A percentile compares a stretch with the other conserved stretches of the same genome.
phyloP scores from a whole-genome alignment of 768 basidiomycete species.

The Tubosaeta brunneosetosa region DNA sequence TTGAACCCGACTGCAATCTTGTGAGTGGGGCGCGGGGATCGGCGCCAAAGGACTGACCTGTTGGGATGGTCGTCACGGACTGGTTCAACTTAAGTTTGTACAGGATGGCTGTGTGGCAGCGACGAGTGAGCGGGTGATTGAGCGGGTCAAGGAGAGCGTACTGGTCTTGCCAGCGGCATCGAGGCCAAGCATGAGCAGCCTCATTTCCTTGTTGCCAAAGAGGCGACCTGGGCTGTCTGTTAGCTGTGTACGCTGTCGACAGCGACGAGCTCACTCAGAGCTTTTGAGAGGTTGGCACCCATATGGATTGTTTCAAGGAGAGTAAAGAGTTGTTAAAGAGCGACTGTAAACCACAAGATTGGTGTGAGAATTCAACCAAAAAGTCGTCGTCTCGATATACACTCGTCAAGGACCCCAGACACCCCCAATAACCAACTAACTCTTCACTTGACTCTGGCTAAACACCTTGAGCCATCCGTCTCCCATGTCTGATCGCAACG shows the following conservation, averaged over 20 bases:
- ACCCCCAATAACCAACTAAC: slow-evolving; percentile 16
- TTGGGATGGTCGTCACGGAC: slow-evolving; percentile 97
- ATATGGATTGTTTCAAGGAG: slow-evolving; percentile 35
- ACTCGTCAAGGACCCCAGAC: slow-evolving; percentile 25
- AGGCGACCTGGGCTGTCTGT: slow-evolving; percentile 59
- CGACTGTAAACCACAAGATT: slow-evolving; percentile 38
- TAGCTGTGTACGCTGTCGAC: neutral
- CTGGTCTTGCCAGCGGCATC: slow-evolving; percentile 99
- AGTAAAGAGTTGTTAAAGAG: slow-evolving; percentile 49
- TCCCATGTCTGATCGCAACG: slow-evolving; percentile 81
- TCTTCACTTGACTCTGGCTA: slow-evolving; percentile 50
- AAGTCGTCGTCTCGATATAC: slow-evolving; percentile 8
- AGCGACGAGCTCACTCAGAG: slow-evolving; percentile 43
- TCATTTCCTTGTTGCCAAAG: slow-evolving; percentile 99
- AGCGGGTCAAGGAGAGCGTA: slow-evolving; percentile 38
- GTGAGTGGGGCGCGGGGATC: neutral
- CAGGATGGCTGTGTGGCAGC: slow-evolving; percentile 70
- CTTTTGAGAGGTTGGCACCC: slow-evolving; percentile 87
- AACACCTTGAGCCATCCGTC: slow-evolving; percentile 87
- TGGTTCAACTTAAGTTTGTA: slow-evolving; percentile 99
- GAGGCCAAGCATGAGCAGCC: slow-evolving; percentile 92
- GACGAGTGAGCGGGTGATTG: neutral
- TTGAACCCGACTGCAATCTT: slow-evolving; percentile 82
- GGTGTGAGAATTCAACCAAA: slow-evolving; percentile 24
- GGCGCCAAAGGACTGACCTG: slow-evolving; percentile 46